Percentiles rank a stretch among this genome's conserved stretches.
Evolutionary conservation across 305 asterid species (phyloP).

Genomic region (Fraxinus albicans): DNA sequence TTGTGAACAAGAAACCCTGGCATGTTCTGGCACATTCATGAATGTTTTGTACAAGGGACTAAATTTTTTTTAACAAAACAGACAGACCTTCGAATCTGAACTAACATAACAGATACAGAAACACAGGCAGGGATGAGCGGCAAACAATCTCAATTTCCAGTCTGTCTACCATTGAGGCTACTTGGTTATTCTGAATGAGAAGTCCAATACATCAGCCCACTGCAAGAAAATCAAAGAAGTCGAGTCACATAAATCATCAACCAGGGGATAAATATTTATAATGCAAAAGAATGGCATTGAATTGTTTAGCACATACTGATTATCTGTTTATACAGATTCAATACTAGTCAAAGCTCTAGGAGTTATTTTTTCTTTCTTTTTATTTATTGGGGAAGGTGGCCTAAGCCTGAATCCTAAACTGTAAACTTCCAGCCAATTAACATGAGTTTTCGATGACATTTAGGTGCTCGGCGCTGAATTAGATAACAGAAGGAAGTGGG

Average conservation of each 20-base stretch:
- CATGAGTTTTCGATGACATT: not conserved
- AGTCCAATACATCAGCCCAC: constrained; percentile 73
- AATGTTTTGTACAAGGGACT: not conserved
- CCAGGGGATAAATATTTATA: not conserved
- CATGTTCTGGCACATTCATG: not conserved
- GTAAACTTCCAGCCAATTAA: not conserved
- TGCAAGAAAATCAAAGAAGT: constrained; percentile 29
- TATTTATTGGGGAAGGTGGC: not conserved
- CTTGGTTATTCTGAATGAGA: constrained; percentile 52
- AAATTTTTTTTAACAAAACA: not conserved
- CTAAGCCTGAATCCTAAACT: not conserved
- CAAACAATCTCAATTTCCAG: not conserved
- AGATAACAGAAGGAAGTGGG: not conserved
- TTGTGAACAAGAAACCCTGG: not conserved
- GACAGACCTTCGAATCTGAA: not conserved
- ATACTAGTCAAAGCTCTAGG: not conserved
- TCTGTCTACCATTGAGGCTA: not conserved
- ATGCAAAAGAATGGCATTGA: not conserved
- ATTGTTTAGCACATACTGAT: not conserved
- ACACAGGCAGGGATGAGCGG: not conserved
- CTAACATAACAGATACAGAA: not conserved
- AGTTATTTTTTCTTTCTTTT: not conserved
- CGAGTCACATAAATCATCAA: not conserved
- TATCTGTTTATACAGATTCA: not conserved
- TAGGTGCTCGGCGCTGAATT: not conserved